These are phyloP conservation scores for Backusella psychrophila DNA, from an alignment of 192 early-diverging fungal genomes.

Conservation along the genomic window DNA sequence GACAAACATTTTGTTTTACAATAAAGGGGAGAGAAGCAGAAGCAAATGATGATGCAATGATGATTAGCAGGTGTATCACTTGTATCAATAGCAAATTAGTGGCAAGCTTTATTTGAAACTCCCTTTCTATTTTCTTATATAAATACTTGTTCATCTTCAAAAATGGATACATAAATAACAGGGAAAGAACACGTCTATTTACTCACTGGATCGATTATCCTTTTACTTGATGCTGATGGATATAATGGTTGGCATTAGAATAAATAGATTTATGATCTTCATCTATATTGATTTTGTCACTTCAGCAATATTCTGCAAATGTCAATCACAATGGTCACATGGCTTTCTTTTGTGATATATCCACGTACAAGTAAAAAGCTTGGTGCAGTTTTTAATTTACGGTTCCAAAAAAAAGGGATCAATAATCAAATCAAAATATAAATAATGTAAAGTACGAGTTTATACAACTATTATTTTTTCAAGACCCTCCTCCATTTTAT, in stretches of 20 bases:
- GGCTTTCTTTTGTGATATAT: background rate
- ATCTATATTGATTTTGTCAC: background rate
- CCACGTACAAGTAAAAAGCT: background rate
- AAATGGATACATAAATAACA: background rate
- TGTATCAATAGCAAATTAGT: background rate
- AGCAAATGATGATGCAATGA: background rate
- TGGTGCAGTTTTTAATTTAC: background rate
- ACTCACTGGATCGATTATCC: background rate
- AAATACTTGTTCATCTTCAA: background rate
- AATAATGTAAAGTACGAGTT: too few relatives aligned
- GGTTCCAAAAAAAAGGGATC: too few relatives aligned
- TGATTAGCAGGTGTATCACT: background rate
- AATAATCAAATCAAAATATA: too few relatives aligned
- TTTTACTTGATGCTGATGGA: background rate
- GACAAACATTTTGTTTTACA: background rate
- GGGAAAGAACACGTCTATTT: background rate
- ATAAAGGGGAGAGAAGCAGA: background rate
- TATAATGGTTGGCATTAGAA: background rate
- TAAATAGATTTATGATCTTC: background rate
- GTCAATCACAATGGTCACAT: background rate
- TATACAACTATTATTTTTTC: too few relatives aligned
- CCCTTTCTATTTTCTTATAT: background rate
- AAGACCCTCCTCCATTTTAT: too few relatives aligned
- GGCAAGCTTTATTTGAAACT: background rate
- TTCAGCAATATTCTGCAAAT: background rate